phyloP scores from a whole-genome alignment of 257 asterid genomes.

The Nicotiana noctiflora region DNA sequence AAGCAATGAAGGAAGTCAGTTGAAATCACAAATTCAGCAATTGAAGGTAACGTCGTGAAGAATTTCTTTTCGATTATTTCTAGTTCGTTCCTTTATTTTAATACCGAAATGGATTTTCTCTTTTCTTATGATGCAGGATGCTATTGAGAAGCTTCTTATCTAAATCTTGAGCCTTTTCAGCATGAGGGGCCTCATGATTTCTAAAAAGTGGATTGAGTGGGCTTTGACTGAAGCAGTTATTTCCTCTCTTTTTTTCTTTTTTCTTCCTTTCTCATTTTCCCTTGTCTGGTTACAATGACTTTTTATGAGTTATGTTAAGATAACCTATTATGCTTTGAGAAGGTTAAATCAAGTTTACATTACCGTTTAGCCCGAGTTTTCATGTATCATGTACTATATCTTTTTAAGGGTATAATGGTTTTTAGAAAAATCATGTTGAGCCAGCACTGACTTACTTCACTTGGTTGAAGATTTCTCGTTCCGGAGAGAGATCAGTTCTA shows the following conservation, averaged over 20 bases:
- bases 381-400: neutral
- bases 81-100: neutral
- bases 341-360: neutral
- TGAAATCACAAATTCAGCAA: slow-evolving; percentile 72
- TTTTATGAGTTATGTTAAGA: neutral
- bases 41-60: slow-evolving; percentile 37
- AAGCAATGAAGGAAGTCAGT: slow-evolving; percentile 70
- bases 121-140: slow-evolving; percentile 16
- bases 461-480: neutral
- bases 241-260: neutral
- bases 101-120: neutral
- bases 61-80: neutral
- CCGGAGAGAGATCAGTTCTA: neutral
- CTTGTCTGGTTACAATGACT: neutral
- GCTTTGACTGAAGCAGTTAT: slow-evolving; percentile 17
- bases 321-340: neutral
- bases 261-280: neutral
- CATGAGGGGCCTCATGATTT: slow-evolving; percentile 23
- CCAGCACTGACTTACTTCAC: too few species aligned
- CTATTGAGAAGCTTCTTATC: slow-evolving; percentile 28
- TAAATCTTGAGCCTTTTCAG: slow-evolving; percentile 11
- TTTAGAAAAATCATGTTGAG: neutral
- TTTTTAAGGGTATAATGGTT: neutral
- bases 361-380: neutral
- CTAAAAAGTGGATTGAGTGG: neutral